Evolutionary conservation across 2,329 filamentous ascomycete genomes (phyloP).

Genomic region (Fusarium longipes): DNA sequence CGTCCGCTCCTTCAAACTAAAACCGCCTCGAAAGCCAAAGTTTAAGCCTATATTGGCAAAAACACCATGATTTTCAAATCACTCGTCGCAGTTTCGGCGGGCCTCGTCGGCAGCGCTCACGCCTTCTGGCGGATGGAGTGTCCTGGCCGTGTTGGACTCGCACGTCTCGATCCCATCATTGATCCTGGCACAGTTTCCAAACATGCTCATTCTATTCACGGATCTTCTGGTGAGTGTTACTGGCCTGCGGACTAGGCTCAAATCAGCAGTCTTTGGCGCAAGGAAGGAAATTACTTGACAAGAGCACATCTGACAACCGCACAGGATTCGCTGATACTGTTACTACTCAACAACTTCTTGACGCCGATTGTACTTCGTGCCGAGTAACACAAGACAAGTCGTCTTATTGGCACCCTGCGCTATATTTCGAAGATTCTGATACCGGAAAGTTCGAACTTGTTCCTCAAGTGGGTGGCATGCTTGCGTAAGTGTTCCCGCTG

Average conservation of each 20-base stretch:
- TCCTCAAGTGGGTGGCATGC: constrained; percentile 81
- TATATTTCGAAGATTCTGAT: constrained; percentile 78
- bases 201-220: constrained; percentile 81
- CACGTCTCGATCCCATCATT: constrained; percentile 82
- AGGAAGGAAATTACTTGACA: rapidly evolving
- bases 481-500: constrained; percentile 71
- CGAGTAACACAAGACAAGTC: constrained; percentile 83
- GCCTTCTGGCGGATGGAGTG: constrained; percentile 95
- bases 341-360: constrained; percentile 66
- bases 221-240: constrained; percentile 74
- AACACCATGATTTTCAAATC: constrained; percentile 51
- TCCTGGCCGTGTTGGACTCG: constrained; percentile 74
- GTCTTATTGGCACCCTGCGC: constrained; percentile 84
- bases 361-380: constrained; percentile 81
- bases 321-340: constrained; percentile 73
- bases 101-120: constrained; percentile 56
- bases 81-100: constrained; percentile 48
- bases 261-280: neutral
- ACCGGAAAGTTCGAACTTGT: constrained; percentile 77
- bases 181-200: constrained; percentile 66
- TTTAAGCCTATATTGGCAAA: constrained; percentile 44
- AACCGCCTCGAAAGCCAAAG: constrained; percentile 19
- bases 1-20: constrained; percentile 49
- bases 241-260: rapidly evolving
- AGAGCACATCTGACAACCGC: constrained; percentile 29